A percentile compares a stretch with the other conserved stretches of the same genome.
phyloP scores from a whole-genome alignment of 345 rosid species.

The Clausena lansium region DNA sequence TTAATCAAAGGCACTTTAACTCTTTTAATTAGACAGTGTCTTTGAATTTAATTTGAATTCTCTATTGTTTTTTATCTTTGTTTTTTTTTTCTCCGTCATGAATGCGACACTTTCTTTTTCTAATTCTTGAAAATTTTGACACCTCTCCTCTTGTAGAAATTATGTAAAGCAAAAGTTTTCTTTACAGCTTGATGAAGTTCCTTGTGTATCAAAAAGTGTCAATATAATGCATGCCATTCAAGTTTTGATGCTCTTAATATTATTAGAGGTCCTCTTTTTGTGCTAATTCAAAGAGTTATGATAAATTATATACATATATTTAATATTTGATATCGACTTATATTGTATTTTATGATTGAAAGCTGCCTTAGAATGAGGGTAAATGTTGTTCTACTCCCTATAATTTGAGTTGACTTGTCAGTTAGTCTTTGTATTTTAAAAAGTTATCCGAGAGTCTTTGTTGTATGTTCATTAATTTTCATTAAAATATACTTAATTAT shows the following conservation, averaged over 20 bases:
- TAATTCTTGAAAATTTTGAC: neutral
- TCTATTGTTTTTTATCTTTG: neutral
- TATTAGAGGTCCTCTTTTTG: neutral
- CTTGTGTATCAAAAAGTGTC: neutral
- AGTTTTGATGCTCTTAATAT: neutral
- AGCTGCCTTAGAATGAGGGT: neutral
- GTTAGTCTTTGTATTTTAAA: too few species aligned
- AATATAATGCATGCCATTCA: too few species aligned
- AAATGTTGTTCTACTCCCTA: too few species aligned
- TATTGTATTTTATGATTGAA: neutral
- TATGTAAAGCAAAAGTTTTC: neutral
- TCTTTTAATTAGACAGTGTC: constrained; percentile 6
- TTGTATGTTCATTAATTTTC: too few species aligned
- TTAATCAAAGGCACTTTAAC: constrained; percentile 6
- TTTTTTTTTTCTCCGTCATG: too few species aligned
- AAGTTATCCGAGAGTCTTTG: rapidly evolving
- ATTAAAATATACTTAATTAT: too few species aligned
- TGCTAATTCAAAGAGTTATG: neutral
- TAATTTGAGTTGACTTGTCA: too few species aligned
- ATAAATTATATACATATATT: too few species aligned
- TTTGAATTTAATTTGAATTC: neutral
- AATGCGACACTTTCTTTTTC: neutral
- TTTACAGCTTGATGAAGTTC: constrained; percentile 3
- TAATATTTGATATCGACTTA: too few species aligned
- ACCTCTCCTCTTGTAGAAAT: neutral